Percentiles rank a stretch among this genome's conserved stretches.
Evolutionary conservation across 768 basidiomycete species (phyloP).

Genomic region (Hypholoma fasciculare): DNA sequence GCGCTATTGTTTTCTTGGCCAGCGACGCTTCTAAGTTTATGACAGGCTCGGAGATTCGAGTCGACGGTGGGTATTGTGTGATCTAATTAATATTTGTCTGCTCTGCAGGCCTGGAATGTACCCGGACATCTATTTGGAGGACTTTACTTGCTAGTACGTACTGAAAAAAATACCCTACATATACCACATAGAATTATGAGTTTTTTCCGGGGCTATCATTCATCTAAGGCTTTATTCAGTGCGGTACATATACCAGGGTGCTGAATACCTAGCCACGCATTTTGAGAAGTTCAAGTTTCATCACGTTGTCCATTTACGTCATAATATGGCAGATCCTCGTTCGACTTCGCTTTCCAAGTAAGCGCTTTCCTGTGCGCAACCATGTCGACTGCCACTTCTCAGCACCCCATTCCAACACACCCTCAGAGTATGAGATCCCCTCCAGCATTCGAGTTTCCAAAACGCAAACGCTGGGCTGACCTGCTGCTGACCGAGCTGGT

Average conservation of each 20-base stretch:
- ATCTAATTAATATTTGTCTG: conserved; percentile 35
- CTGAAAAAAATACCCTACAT: no score
- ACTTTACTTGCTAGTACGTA: no score
- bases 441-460: conserved; percentile 76
- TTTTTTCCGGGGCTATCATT: no score
- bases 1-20: conserved; percentile 86
- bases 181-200: no score
- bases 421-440: conserved; percentile 19
- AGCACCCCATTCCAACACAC: background rate
- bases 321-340: background rate
- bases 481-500: conserved; percentile 74
- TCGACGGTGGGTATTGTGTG: conserved; percentile 89
- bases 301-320: conserved; percentile 7
- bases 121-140: no score
- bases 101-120: background rate
- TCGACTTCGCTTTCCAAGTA: background rate
- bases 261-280: no score
- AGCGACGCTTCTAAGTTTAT: conserved; percentile 91
- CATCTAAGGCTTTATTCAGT: no score
- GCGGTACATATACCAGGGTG: no score
- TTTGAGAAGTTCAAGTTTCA: background rate
- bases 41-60: conserved; percentile 81
- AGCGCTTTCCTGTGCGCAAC: background rate
- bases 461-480: conserved; percentile 86
- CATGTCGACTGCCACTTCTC: conserved; percentile 11